Percentiles rank a stretch among this genome's conserved stretches.
Conservation (phyloP, 495 filamentous ascomycete species). For the Cercophora newfieldiana region DNA sequence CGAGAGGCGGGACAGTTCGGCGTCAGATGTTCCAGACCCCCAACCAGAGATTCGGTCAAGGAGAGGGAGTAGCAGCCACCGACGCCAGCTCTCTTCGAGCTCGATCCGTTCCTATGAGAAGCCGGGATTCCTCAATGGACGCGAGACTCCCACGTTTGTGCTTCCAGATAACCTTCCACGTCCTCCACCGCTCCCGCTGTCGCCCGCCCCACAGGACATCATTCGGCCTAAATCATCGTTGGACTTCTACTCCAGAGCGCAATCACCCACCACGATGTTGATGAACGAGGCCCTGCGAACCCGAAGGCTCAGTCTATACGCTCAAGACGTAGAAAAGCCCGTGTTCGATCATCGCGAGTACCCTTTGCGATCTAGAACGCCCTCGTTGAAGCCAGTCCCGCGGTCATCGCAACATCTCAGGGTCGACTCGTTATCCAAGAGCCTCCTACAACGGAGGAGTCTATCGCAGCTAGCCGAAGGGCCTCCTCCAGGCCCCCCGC, state of each 20-base stretch:
- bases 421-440: constrained; percentile 31
- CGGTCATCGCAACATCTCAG: constrained; percentile 33
- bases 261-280: neutral
- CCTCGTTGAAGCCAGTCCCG: constrained; percentile 27
- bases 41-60: neutral
- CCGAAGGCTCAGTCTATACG: constrained; percentile 29
- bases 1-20: constrained; percentile 9
- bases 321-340: constrained; percentile 19
- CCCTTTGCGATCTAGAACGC: constrained; percentile 26
- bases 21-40: neutral
- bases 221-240: constrained; percentile 28
- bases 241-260: constrained; percentile 21
- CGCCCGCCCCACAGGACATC: constrained; percentile 14
- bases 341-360: constrained; percentile 18
- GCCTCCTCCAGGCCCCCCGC: constrained; percentile 63
- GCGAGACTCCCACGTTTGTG: neutral
- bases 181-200: neutral
- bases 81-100: constrained; percentile 8
- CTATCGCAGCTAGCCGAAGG: constrained; percentile 59
- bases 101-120: constrained; percentile 9
- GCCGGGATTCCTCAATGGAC: neutral
- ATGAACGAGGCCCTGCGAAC: constrained; percentile 6
- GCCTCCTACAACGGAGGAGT: constrained; percentile 49
- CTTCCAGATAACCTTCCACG: constrained; percentile 1
- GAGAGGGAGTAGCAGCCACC: neutral